phyloP scores from a whole-genome alignment of 495 filamentous ascomycete species.

The Geoglossum glabrum region DNA sequence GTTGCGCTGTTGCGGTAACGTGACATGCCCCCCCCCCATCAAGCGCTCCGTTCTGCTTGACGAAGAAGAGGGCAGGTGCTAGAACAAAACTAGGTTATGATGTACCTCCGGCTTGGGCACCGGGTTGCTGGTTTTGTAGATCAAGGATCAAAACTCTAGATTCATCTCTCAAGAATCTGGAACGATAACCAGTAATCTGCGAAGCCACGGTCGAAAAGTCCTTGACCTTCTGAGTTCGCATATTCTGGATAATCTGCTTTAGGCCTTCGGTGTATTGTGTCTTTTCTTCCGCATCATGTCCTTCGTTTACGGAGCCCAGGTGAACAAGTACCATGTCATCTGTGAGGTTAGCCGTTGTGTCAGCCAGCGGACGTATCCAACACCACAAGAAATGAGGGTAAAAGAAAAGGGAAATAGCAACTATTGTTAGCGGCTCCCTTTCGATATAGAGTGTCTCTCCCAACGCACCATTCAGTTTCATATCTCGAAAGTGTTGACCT shows the following conservation, averaged over 20 bases:
- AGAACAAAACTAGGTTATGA: not conserved
- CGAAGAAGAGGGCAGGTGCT: not conserved
- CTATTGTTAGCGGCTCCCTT: not conserved
- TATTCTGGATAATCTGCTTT: constrained; percentile 49
- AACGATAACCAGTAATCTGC: constrained; percentile 68
- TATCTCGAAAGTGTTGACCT: constrained; percentile 62
- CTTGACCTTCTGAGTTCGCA: constrained; percentile 52
- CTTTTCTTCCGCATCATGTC: constrained; percentile 47
- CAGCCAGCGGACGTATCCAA: constrained; percentile 1
- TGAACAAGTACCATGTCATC: constrained; percentile 76
- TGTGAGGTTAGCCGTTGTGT: constrained; percentile 28
- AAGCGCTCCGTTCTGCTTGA: not conserved
- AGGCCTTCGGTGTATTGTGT: constrained; percentile 55
- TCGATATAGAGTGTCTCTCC: not conserved
- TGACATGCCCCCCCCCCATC: not conserved
- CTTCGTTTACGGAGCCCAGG: constrained; percentile 53
- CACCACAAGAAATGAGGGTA: constrained; percentile 4
- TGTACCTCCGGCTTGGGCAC: not conserved
- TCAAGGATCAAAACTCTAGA: constrained; percentile 19
- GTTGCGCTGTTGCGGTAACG: not conserved
- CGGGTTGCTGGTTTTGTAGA: not conserved
- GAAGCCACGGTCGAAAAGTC: constrained; percentile 65
- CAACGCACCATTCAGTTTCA: constrained; percentile 59
- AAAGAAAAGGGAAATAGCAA: not conserved
- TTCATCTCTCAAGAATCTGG: constrained; percentile 37